Evolutionary conservation across 805 yeast species (phyloP), one percentile per base, ranked within the genome.

Genomic region (Cyberlindnera veronae): DNA sequence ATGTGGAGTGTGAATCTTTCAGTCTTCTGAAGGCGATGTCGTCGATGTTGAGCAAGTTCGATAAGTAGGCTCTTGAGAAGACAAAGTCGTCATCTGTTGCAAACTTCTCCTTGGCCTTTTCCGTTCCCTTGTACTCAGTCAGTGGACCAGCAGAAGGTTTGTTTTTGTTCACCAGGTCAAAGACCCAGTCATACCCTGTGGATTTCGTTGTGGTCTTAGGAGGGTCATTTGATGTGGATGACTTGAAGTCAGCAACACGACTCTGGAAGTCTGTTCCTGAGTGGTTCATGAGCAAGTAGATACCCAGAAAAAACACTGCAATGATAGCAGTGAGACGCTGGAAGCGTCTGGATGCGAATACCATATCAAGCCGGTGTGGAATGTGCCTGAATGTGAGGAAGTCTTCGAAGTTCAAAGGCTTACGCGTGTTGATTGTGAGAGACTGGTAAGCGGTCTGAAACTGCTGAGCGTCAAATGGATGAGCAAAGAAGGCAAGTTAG

Each of bases 11-110:
- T 1, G 68, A 59, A 14, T 51, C 44, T 43, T 64, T 67, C 48
- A 75, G 53, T 32, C 58, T 60, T 1, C 53, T 49, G 18, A 62
- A 45, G 2, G 71, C 57, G 2, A 45, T 45, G 4, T 63, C 64
- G 11, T 70, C 59, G 13, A 77, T 52, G 26, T 67, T 67, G 31
- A 77, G 57, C 9, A 76, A 57, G 42, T 60, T 61, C 36, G 66
- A 48, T 66, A 76, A 33, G 48, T 76, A 76, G 15, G 65, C 67
- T 45, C 69, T 68, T 26, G 70, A 63, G 52, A 74, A 74, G 10
- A 69, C 49, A 45, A 72, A 68, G 35, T 63, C 68, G 4, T 53
- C 56, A 43, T 68, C 70, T 13, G 58, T 49, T 4, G 68, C 60
- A 45, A 71, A 71, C 38, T 61, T 56, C 51, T 76, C 74, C 41